A percentile compares a stretch with the other conserved stretches of the same genome.
Conservation (phyloP, 2,329 filamentous ascomycete genomes). For the Pyrenophora tritici-repentis region DNA sequence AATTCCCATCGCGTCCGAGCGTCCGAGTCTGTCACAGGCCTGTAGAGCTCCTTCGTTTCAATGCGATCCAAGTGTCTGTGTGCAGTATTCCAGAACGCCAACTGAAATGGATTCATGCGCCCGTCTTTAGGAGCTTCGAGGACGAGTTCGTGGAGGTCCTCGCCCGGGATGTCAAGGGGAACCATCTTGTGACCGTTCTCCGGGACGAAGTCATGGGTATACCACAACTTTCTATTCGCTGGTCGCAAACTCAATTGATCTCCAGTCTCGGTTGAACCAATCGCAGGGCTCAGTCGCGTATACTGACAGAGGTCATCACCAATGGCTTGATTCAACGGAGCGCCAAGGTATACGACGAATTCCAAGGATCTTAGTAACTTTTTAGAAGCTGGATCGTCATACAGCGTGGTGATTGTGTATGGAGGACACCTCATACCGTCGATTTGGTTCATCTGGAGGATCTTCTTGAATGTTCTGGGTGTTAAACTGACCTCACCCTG, state of each 20-base stretch:
- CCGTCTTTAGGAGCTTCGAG: background rate
- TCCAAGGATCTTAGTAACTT: conserved; percentile 20
- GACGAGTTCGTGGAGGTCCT: conserved; percentile 37
- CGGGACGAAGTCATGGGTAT: conserved; percentile 23
- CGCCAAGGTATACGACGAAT: conserved; percentile 18
- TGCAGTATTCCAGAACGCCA: conserved; percentile 31
- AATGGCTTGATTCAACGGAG: conserved; percentile 17
- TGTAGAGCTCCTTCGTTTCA: conserved; percentile 19
- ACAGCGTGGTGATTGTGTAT: background rate
- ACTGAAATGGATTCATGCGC: background rate
- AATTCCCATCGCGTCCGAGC: conserved; percentile 24
- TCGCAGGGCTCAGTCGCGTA: conserved; percentile 17
- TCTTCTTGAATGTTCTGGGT: conserved; percentile 15
- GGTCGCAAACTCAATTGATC: conserved; percentile 14
- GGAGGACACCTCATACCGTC: background rate
- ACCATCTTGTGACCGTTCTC: conserved; percentile 20
- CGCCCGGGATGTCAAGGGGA: conserved; percentile 16
- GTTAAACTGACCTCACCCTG: conserved; percentile 4
- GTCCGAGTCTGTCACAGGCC: conserved; percentile 29
- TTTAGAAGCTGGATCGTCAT: conserved; percentile 12
- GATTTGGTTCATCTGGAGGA: background rate
- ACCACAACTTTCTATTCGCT: conserved; percentile 18
- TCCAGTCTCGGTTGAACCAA: conserved; percentile 27
- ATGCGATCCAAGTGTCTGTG: conserved; percentile 36
- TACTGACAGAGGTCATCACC: conserved; percentile 21